Evolutionary conservation across 2,329 filamentous ascomycete genomes (phyloP).

Genomic region (Diplodia sapinea): DNA sequence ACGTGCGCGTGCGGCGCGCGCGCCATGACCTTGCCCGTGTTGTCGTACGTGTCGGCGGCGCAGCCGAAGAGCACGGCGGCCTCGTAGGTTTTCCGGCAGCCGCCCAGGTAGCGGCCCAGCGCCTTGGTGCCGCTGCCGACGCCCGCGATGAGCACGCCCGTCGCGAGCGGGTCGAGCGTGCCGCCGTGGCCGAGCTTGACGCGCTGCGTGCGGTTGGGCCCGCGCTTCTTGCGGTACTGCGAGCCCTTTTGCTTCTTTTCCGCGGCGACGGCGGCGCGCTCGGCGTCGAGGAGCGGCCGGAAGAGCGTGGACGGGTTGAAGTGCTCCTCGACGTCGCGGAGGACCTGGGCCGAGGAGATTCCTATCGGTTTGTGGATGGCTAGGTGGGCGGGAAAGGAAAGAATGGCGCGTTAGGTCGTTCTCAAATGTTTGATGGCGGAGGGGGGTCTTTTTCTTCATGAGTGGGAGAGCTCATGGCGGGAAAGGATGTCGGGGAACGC

Average conservation of each 20-base stretch:
- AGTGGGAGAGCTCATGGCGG: not conserved
- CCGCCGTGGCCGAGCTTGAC: slow-evolving; percentile 97
- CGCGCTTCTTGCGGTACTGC: slow-evolving; percentile 64
- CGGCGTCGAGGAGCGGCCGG: slow-evolving; percentile 73
- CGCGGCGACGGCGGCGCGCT: slow-evolving; percentile 61
- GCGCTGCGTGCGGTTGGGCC: slow-evolving; percentile 25
- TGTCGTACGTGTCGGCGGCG: slow-evolving; percentile 91
- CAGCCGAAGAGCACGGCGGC: slow-evolving; percentile 87
- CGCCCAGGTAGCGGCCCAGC: slow-evolving; percentile 72
- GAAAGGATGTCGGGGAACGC: not conserved
- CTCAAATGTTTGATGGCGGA: not conserved
- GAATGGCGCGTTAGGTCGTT: not conserved
- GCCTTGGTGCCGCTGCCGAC: slow-evolving; percentile 87
- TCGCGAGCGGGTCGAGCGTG: slow-evolving; percentile 91
- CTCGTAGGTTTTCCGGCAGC: slow-evolving; percentile 93
- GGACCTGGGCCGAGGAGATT: slow-evolving; percentile 85
- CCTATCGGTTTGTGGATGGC: slow-evolving; percentile 92
- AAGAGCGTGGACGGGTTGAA: slow-evolving; percentile 85
- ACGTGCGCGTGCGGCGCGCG: slow-evolving; percentile 79
- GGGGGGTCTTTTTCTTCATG: not conserved
- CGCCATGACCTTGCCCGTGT: slow-evolving; percentile 80
- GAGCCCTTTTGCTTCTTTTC: slow-evolving; percentile 51
- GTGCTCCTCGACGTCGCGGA: slow-evolving; percentile 82
- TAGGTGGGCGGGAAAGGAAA: slow-evolving; percentile 46
- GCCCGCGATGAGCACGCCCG: slow-evolving; percentile 88